These are phyloP conservation scores for Rhodotorula sp. DNA, from an alignment of 1,284 basidiomycete species.

Conservation along the genomic window DNA sequence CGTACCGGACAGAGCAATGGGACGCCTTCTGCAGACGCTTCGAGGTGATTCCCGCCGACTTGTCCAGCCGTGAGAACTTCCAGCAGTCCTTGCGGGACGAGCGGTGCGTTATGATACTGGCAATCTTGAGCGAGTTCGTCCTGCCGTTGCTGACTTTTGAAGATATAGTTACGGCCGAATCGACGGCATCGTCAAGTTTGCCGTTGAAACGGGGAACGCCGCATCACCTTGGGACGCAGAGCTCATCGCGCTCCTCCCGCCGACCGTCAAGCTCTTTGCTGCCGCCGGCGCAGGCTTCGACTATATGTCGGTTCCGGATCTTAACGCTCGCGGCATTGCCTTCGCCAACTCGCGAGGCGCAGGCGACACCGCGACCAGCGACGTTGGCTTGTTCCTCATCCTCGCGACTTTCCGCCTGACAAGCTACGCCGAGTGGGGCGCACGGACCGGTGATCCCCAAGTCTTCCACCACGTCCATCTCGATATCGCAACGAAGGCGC, in stretches of 20 bases:
- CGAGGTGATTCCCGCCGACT: slow-evolving; percentile 11
- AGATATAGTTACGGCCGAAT: slow-evolving; percentile 10
- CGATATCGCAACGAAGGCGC: slow-evolving; percentile 2
- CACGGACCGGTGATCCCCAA: slow-evolving; percentile 2
- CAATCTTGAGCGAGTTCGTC: background rate
- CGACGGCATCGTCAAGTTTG: slow-evolving; percentile 8
- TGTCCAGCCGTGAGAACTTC: background rate
- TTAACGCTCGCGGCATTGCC: slow-evolving; percentile 8
- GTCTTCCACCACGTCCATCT: slow-evolving; percentile 1
- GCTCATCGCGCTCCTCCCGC: slow-evolving; percentile 11
- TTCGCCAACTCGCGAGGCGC: slow-evolving; percentile 13
- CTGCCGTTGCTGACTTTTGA: background rate
- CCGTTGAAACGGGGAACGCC: slow-evolving; percentile 7
- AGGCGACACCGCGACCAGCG: slow-evolving; percentile 14
- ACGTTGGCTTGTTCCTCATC: slow-evolving; percentile 11
- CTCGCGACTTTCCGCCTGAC: slow-evolving; percentile 13
- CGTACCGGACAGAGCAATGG: background rate
- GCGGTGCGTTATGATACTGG: background rate
- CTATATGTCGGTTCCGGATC: background rate
- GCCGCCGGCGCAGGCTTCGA: slow-evolving; percentile 16
- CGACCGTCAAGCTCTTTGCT: slow-evolving; percentile 6
- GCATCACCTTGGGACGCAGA: slow-evolving; percentile 9
- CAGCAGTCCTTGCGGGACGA: background rate
- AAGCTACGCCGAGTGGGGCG: slow-evolving; percentile 7
- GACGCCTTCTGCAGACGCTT: slow-evolving; percentile 17